A percentile compares a stretch with the other conserved stretches of the same genome.
Conservation (phyloP, 2,329 filamentous ascomycete species). For the Paecilomyces niveus region DNA sequence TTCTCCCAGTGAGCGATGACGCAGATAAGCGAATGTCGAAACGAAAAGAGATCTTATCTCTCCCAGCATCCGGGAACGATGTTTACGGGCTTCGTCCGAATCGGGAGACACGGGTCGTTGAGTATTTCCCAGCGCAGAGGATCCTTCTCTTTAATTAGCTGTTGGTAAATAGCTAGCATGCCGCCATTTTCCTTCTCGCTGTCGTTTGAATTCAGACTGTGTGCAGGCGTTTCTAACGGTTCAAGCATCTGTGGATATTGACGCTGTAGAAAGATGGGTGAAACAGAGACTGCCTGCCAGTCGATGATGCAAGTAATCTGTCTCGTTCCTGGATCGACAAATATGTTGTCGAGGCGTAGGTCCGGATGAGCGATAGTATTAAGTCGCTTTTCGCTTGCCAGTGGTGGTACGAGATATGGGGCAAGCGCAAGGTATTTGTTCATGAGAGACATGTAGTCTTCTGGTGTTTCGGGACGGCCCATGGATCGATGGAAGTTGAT, state of each 20-base stretch:
- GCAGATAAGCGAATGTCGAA: slow-evolving; percentile 11
- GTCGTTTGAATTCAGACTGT: no score
- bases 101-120: slow-evolving; percentile 2
- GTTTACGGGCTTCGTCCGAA: slow-evolving; percentile 4
- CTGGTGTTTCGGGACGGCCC: slow-evolving; percentile 4
- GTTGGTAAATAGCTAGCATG: no score
- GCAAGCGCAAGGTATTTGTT: slow-evolving; percentile 3
- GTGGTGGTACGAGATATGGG: slow-evolving; percentile 1
- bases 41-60: slow-evolving; percentile 11
- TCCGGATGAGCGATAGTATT: slow-evolving; percentile 14
- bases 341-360: slow-evolving; percentile 16
- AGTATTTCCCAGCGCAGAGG: slow-evolving; percentile 2
- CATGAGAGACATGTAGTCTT: slow-evolving; percentile 7
- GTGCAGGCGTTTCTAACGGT: background rate
- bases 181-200: no score
- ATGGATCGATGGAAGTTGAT: slow-evolving; percentile 10
- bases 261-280: slow-evolving; percentile 8
- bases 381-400: background rate
- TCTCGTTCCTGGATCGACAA: slow-evolving; percentile 13
- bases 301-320: slow-evolving; percentile 8
- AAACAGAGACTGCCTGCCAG: slow-evolving; percentile 9
- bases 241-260: slow-evolving; percentile 11
- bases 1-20: slow-evolving; percentile 9
- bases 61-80: slow-evolving; percentile 11
- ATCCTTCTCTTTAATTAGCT: slow-evolving; percentile 2